phyloP scores from a whole-genome alignment of 208 protist genomes.

The Phytomonas sp. region DNA sequence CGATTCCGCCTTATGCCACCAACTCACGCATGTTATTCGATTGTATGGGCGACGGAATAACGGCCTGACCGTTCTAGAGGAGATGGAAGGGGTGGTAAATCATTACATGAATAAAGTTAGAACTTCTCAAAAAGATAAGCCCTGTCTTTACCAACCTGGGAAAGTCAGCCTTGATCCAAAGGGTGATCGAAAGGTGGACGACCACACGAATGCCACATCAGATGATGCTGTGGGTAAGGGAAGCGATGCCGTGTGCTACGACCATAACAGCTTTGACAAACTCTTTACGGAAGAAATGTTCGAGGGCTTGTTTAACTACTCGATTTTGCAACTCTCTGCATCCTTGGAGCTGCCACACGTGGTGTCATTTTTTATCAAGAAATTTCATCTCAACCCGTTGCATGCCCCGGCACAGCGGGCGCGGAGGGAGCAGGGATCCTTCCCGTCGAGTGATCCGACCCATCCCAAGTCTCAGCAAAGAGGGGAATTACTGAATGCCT shows the following conservation, averaged over 20 bases:
- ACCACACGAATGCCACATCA: neutral
- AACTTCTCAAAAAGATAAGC: neutral
- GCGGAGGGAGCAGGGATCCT: neutral
- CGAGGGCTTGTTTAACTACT: constrained; percentile 19
- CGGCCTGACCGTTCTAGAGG: constrained; percentile 30
- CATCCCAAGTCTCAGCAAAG: too few relatives aligned
- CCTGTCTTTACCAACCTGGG: neutral
- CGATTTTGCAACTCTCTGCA: constrained; percentile 56
- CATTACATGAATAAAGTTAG: constrained; percentile 12
- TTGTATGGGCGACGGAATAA: constrained; percentile 31
- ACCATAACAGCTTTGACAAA: neutral
- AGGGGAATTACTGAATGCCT: too few relatives aligned
- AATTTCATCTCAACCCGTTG: constrained; percentile 45
- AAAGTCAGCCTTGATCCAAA: neutral
- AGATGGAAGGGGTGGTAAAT: constrained; percentile 27
- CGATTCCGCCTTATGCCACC: constrained; percentile 16
- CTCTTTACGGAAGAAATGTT: neutral
- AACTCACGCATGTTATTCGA: constrained; percentile 34
- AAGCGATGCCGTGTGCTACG: neutral
- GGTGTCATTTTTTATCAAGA: constrained; percentile 35
- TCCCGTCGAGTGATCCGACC: too few relatives aligned
- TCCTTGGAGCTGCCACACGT: constrained; percentile 39
- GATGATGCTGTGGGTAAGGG: neutral
- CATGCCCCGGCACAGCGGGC: constrained; percentile 27
- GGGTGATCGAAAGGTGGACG: neutral